Evolutionary conservation across 495 filamentous ascomycete species (phyloP).

Genomic region (Penicillium malachiteum): DNA sequence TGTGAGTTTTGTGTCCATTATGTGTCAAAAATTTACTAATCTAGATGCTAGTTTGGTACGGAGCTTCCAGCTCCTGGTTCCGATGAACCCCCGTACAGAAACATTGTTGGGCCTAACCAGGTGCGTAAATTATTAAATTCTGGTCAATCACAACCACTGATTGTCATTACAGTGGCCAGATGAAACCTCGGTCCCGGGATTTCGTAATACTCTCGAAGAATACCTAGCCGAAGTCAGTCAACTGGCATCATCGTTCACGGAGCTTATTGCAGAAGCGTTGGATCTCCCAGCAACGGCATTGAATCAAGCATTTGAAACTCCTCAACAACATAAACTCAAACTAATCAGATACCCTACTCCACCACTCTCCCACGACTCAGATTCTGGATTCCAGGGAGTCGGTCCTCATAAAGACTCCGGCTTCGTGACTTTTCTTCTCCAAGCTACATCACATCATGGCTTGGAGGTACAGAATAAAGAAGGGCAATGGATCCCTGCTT

Average conservation of each 20-base stretch:
- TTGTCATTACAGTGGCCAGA: constrained; percentile 68
- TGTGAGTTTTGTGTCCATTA: constrained; percentile 50
- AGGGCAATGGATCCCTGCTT: constrained; percentile 73
- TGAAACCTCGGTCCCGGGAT: constrained; percentile 61
- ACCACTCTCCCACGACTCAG: constrained; percentile 23
- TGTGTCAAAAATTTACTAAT: neutral
- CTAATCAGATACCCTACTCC: constrained; percentile 82
- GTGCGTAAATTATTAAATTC: constrained; percentile 13
- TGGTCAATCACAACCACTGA: neutral
- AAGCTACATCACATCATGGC: constrained; percentile 74
- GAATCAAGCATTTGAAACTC: constrained; percentile 67
- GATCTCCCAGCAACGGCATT: constrained; percentile 72
- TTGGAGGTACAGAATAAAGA: constrained; percentile 86
- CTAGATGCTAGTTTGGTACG: constrained; percentile 41
- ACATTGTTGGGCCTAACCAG: constrained; percentile 76
- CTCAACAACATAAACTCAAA: constrained; percentile 88
- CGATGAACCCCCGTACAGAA: constrained; percentile 69
- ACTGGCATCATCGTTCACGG: constrained; percentile 74
- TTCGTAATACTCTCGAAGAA: constrained; percentile 64
- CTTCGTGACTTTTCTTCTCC: constrained; percentile 82
- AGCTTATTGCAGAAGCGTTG: constrained; percentile 84
- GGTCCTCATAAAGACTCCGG: constrained; percentile 95
- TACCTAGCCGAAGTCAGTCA: constrained; percentile 74
- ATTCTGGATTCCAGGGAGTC: constrained; percentile 56
- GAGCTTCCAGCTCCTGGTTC: constrained; percentile 66